Evolutionary conservation across 164 flowering plant species (phyloP).

Genomic region (Vitis vinifera): ASM3070453v1 NC_081820.1:2046001-2046500

Average conservation of each 20-base stretch:
- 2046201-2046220: conserved; percentile 51
- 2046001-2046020: conserved; percentile 48
- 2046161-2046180: conserved; percentile 98
- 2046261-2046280: conserved; percentile 45
- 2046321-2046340: too few species aligned
- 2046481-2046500: too few species aligned
- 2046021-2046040: conserved; percentile 57
- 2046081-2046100: conserved; percentile 61
- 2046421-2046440: too few species aligned
- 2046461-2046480: too few species aligned
- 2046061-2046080: conserved; percentile 91
- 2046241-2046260: conserved; percentile 72
- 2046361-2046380: too few species aligned
- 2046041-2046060: conserved; percentile 91
- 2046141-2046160: conserved; percentile 69
- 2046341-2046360: too few species aligned
- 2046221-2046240: conserved; percentile 59
- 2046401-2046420: too few species aligned
- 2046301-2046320: neutral
- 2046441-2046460: too few species aligned
- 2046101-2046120: conserved; percentile 66
- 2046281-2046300: neutral
- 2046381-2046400: too few species aligned
- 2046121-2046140: conserved; percentile 42
- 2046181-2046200: conserved; percentile 89